These are phyloP conservation scores for Mycena venus DNA, from an alignment of 768 basidiomycete species.

Conservation along the genomic window DNA sequence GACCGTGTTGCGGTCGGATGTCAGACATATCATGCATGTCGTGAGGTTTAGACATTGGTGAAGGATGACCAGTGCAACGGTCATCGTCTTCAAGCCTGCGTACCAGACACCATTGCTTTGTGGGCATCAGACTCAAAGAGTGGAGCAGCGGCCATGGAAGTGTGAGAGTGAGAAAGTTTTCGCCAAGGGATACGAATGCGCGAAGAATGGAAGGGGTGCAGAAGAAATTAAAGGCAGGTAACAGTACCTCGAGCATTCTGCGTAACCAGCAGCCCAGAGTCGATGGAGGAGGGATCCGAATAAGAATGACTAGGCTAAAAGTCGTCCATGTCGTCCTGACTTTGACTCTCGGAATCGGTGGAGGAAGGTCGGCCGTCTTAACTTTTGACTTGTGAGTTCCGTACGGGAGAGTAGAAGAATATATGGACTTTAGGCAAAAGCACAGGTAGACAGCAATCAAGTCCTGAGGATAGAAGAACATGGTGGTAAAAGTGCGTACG, in stretches of 20 bases:
- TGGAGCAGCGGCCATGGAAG: constrained; percentile 7
- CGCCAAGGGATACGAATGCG: constrained; percentile 9
- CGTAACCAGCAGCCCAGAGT: neutral
- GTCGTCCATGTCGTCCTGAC: neutral
- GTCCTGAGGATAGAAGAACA: no score
- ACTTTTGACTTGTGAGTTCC: no score
- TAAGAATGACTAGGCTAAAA: neutral
- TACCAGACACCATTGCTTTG: neutral
- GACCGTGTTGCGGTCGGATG: neutral
- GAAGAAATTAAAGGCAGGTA: neutral
- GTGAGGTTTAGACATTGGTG: constrained; percentile 1
- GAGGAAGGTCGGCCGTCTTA: no score
- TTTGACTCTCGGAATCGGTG: no score
- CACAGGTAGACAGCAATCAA: no score
- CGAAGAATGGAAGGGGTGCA: neutral
- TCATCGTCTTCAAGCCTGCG: neutral
- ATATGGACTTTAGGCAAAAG: no score
- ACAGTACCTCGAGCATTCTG: neutral
- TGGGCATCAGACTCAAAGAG: neutral
- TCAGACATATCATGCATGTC: neutral
- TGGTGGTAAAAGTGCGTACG: no score
- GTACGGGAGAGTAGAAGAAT: no score
- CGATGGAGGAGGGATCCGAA: neutral
- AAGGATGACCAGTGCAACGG: neutral
- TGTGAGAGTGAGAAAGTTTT: constrained; percentile 6